Base-by-base conservation (phyloP, 257 asterid species). In the Cinchona pubescens region DNA sequence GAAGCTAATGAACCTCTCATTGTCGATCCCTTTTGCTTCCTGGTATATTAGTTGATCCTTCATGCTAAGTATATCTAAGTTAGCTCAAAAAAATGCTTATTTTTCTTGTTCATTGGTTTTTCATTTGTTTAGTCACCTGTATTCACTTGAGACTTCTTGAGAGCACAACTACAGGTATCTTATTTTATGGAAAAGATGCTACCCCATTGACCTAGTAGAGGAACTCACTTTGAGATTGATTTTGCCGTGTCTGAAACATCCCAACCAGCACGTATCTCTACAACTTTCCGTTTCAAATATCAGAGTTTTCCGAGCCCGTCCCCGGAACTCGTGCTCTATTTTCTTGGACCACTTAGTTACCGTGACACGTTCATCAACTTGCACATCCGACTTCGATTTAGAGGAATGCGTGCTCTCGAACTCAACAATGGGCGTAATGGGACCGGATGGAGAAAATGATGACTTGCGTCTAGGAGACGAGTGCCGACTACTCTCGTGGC, bases 261-360 rank as follows among this genome's bases (percentile, higher is more conserved):
- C 96, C 96, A 87, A 80, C 85, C 80, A 37, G 97, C 79, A 15
- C 70, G 88, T 60, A 83, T 71, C 83, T 86, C 90, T 0, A 84
- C 71, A 77, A 90, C 89, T 78, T 84, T 91, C 76, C 85, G 86
- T 85, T 87, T 91, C 93, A 93, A 86, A 77, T 85, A 81, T 86
- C 88, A 53, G 65, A 79, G 74, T 81, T 88, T 61, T 80, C 88
- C 15, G 89, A 78, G 86, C 85, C 82, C 79, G 85, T 84, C 64
- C 82, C 79, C 1, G 83, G 78, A 64, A 60, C 75, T 81, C 82
- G 87, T 61, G 81, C 72, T 82, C 72, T 78, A 51, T 82, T 85
- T 93, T 95, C 84, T 87, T 91, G 75, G 98, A 88, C 99, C 96
- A 95, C 78, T 97, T 87, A 27, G 97, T 92, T 79, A 93, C 67